Conservation (phyloP, 768 basidiomycete species). For the Amanita subjunquillea region DNA sequence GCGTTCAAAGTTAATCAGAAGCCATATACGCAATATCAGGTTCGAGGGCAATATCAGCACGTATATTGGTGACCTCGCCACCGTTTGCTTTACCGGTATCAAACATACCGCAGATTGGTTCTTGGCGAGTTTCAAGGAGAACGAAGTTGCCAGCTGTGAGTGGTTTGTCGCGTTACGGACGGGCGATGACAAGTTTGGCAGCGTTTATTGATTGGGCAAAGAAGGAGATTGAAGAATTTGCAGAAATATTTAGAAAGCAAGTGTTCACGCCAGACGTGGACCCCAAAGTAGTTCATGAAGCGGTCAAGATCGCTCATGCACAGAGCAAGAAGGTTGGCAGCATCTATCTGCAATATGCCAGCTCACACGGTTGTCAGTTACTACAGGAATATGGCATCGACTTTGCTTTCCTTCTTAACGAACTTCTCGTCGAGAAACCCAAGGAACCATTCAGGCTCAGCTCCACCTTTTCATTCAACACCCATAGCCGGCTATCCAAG, state of each 20-base stretch:
- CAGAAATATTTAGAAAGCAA: conserved; percentile 80
- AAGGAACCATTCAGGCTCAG: conserved; percentile 22
- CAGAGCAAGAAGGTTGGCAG: conserved; percentile 77
- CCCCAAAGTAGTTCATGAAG: conserved; percentile 62
- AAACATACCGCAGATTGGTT: conserved; percentile 99
- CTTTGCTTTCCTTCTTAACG: conserved; percentile 85
- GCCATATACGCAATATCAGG: conserved; percentile 74
- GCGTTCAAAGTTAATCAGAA: conserved; percentile 62
- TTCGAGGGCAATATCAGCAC: conserved; percentile 83
- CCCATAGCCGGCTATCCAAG: conserved; percentile 17
- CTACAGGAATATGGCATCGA: conserved; percentile 91
- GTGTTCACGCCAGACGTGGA: conserved; percentile 82
- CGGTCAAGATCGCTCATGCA: conserved; percentile 60
- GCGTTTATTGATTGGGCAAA: conserved; percentile 95
- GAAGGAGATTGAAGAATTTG: conserved; percentile 73
- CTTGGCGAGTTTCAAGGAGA: conserved; percentile 89
- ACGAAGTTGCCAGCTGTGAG: conserved; percentile 87
- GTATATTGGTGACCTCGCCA: conserved; percentile 80
- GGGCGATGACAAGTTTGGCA: conserved; percentile 17
- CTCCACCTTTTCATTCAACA: conserved; percentile 9
- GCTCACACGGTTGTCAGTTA: conserved; percentile 32
- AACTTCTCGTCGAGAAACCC: conserved; percentile 46
- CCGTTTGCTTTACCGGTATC: conserved; percentile 88
- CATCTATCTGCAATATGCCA: not conserved
- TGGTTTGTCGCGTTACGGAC: not conserved